phyloP scores from a whole-genome alignment of 2,329 filamentous ascomycete species.

The Xylaria sp. region DNA sequence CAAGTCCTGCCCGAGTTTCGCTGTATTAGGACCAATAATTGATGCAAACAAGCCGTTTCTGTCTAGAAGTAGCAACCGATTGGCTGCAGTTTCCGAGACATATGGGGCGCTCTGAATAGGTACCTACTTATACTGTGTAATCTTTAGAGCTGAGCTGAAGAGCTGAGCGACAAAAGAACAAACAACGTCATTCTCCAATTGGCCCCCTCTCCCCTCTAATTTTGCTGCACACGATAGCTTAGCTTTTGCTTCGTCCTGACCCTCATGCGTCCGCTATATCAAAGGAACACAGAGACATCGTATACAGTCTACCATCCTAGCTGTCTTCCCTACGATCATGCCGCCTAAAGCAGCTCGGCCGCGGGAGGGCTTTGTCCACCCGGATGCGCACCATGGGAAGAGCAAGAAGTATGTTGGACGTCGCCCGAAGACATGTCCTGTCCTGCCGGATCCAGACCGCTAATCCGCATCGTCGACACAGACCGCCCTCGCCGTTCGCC shows the following conservation, averaged over 20 bases:
- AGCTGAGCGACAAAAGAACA: slow-evolving; percentile 10
- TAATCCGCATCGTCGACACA: slow-evolving; percentile 40
- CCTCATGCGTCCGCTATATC: not conserved
- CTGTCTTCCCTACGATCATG: slow-evolving; percentile 35
- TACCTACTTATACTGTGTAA: too few relatives aligned
- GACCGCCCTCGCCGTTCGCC: slow-evolving; percentile 65
- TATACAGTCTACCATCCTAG: not conserved
- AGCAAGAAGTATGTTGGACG: slow-evolving; percentile 48
- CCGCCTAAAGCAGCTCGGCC: slow-evolving; percentile 36
- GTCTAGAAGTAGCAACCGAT: not conserved
- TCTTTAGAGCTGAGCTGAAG: slow-evolving; percentile 13
- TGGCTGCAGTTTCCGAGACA: not conserved
- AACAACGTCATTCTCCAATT: slow-evolving; percentile 41
- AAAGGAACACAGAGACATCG: not conserved
- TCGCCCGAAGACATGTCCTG: not conserved
- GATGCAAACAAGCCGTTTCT: slow-evolving; percentile 7
- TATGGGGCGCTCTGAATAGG: not conserved
- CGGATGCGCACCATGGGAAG: slow-evolving; percentile 47
- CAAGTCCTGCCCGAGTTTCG: too few relatives aligned
- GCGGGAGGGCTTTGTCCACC: slow-evolving; percentile 44
- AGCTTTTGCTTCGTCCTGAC: slow-evolving; percentile 4
- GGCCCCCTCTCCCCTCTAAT: slow-evolving; percentile 19
- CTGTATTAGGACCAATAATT: slow-evolving; percentile 13
- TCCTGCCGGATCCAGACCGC: not conserved
- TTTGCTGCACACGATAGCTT: slow-evolving; percentile 26